Base-by-base conservation (phyloP, 169 alveolate genomes). In the Plasmodium relictum region DNA sequence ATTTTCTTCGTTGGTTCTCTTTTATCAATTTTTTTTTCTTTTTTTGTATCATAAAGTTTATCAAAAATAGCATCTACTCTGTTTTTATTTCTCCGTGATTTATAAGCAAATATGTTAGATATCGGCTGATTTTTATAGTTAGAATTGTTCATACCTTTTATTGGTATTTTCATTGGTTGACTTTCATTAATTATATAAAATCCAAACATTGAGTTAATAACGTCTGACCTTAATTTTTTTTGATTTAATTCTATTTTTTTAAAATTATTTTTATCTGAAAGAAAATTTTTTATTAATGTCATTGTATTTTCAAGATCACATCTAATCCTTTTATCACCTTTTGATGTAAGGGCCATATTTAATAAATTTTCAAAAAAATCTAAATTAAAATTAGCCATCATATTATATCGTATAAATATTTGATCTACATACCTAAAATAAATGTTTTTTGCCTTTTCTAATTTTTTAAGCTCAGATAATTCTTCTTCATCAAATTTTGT, bases 141-240 rank as follows among this genome's bases (percentile, higher is more conserved):
- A 42, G 54, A 52, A 2, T 62, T 37, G 42, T 80, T 80, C 20
- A 80, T 31, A 6, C 50, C 6, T 61, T 80, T 80, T 39, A 80
- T 80, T 24, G 83, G 83, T 0, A 80, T 12, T 72, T 80, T 80
- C 85, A 80, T 80, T 45, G 85, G 83, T 16, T 80, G 80, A 1
- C 62, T 68, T 26, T 80, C 83, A 80, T 44, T 80, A 10, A 80
- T 80, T 39, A 80, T 68, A 26, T 80, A 58, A 69, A 80, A 80
- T 2, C 90, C 90, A 54, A 80, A 80, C 90, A 80, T 66, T 3
- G 90, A 20, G 31, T 80, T 80, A 50, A 68, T 31, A 41, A 80
- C 50, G 68, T 80, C 90, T 0, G 73, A 24, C 16, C 90, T 18
- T 16, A 80, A 18, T 61, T 50, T 54, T n/a, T 58, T 54, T 62